Evolutionary conservation across 2,329 filamentous ascomycete genomes (phyloP).

Genomic region (Trichoderma semiorbis): DNA sequence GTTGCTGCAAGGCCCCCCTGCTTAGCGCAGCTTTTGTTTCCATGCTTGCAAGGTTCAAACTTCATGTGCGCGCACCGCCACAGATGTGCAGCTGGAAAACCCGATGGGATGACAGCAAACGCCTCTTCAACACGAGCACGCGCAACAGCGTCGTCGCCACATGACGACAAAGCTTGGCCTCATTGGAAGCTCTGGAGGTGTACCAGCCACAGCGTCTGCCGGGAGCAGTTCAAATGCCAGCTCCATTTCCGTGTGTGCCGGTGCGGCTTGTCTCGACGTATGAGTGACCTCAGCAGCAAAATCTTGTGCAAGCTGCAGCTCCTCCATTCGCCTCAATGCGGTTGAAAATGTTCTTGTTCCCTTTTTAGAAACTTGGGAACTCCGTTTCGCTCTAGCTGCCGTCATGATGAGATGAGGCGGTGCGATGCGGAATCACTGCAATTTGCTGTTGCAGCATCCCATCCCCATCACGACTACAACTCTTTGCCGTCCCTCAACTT

Average conservation of each 20-base stretch:
- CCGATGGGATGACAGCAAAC: neutral
- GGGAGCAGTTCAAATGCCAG: neutral
- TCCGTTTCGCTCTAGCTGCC: neutral
- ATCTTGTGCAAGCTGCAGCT: neutral
- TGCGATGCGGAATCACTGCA: neutral
- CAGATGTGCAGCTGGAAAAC: neutral
- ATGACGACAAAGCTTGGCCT: neutral
- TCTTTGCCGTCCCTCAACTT: neutral
- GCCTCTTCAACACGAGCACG: neutral
- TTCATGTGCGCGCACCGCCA: conserved; percentile 9
- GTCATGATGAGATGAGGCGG: conserved; percentile 8
- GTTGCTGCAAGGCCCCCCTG: conserved; percentile 7
- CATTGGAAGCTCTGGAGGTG: neutral
- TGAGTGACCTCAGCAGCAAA: conserved; percentile 16
- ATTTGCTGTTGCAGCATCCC: neutral
- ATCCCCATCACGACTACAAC: neutral
- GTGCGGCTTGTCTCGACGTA: conserved; percentile 11
- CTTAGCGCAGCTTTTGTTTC: neutral
- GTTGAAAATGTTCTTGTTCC: neutral
- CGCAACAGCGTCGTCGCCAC: conserved; percentile 4
- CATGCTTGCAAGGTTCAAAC: neutral
- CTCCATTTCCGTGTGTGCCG: conserved; percentile 6
- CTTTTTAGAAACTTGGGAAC: neutral
- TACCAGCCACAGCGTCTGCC: conserved; percentile 11
- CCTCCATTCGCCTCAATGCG: neutral